These are phyloP conservation scores for Corchorus capsularis DNA, from an alignment of 345 rosid species.

Conservation along the genomic window DNA sequence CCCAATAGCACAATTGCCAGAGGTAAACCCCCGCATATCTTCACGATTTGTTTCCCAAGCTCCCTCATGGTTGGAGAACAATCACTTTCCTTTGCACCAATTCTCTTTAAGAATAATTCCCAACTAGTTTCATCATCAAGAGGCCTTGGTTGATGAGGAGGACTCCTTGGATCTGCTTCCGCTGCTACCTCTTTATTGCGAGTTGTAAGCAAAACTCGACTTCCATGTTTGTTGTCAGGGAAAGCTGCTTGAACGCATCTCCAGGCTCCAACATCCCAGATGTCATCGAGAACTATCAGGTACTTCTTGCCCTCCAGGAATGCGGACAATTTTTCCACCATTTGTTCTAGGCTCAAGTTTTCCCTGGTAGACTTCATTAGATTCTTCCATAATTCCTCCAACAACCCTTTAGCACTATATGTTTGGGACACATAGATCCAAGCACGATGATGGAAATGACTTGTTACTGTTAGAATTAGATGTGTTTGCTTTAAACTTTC, in stretches of 20 bases:
- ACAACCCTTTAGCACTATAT: background rate
- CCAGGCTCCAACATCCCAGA: background rate
- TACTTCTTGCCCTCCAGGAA: background rate
- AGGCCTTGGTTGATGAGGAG: background rate
- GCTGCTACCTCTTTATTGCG: background rate
- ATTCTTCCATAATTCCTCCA: background rate
- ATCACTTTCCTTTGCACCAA: background rate
- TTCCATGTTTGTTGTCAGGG: no score
- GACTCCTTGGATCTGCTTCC: background rate
- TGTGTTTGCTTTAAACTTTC: no score
- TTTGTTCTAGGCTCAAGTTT: background rate
- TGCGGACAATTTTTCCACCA: background rate
- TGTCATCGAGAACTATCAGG: background rate
- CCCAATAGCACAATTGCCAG: background rate
- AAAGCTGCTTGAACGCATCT: background rate
- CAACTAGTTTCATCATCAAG: background rate
- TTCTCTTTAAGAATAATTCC: background rate
- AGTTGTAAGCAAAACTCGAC: background rate
- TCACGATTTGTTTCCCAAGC: background rate
- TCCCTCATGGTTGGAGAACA: background rate
- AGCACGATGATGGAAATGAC: background rate
- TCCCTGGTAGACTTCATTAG: background rate
- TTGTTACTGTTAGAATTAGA: no score
- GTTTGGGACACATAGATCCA: background rate
- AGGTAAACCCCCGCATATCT: background rate